These are phyloP conservation scores for Podila horticola DNA, from an alignment of 192 early-diverging fungal species.

Conservation along the genomic window DNA sequence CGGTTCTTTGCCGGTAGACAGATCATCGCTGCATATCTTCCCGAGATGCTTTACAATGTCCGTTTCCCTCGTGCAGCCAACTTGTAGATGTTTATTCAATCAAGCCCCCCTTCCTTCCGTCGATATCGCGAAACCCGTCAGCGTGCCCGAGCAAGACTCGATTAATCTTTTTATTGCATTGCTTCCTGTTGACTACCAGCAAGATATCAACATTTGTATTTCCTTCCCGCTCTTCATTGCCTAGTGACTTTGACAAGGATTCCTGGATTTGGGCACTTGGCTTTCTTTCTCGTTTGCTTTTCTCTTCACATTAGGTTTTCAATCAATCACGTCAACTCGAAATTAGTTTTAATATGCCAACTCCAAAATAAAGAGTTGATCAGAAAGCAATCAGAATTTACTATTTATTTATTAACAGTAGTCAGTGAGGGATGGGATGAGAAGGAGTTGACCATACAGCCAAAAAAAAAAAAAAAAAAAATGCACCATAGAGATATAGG, in stretches of 20 bases:
- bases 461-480: background rate
- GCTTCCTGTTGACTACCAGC: background rate
- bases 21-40: slow-evolving; percentile 69
- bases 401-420: background rate
- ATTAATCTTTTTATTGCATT: background rate
- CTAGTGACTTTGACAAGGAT: background rate
- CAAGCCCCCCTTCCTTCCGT: background rate
- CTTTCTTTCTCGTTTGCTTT: background rate
- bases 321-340: too few species aligned
- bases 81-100: slow-evolving; percentile 41
- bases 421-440: background rate
- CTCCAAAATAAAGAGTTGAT: background rate
- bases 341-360: too few species aligned
- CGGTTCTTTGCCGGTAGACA: slow-evolving; percentile 93
- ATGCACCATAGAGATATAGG: too few species aligned
- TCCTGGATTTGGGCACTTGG: background rate
- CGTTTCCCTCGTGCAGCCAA: slow-evolving; percentile 70
- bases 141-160: background rate
- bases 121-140: background rate
- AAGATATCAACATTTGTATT: background rate
- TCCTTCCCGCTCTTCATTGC: background rate
- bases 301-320: too few species aligned
- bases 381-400: background rate
- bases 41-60: slow-evolving; percentile 72
- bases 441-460: too few species aligned